Evolutionary conservation across 164 flowering plant genomes (phyloP).

Genomic region (Annona cherimola): DNA sequence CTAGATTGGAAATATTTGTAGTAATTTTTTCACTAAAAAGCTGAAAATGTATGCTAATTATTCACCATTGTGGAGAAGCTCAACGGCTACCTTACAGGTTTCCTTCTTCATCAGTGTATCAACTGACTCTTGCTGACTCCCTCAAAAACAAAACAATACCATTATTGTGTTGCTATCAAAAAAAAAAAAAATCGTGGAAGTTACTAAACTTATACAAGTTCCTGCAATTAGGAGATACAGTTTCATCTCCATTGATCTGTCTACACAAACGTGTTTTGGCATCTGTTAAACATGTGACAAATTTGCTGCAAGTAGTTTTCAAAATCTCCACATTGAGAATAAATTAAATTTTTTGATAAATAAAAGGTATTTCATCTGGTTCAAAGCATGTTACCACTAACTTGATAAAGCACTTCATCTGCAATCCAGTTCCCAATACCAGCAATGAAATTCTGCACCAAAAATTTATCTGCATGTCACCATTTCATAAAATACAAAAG

Average conservation of each 20-base stretch:
- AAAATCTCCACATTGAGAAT: neutral
- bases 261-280: neutral
- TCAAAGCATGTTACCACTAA: conserved; percentile 24
- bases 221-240: neutral
- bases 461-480: conserved; percentile 1
- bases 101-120: too few relatives aligned
- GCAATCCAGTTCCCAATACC: conserved; percentile 99
- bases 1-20: too few relatives aligned
- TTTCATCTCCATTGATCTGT: neutral
- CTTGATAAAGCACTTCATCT: conserved; percentile 97
- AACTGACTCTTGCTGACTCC: too few relatives aligned
- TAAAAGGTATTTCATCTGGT: neutral
- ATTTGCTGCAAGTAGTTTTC: neutral
- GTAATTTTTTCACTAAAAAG: too few relatives aligned
- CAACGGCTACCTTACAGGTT: too few relatives aligned
- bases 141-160: too few relatives aligned
- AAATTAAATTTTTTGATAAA: neutral
- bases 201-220: neutral
- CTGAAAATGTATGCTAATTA: too few relatives aligned
- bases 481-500: neutral
- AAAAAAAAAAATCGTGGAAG: neutral
- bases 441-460: conserved; percentile 76
- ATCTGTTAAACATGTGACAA: neutral
- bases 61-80: too few relatives aligned
- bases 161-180: too few relatives aligned